phyloP scores from a whole-genome alignment of 306 rosid genomes.

The Cucurbita ficifolia region DNA sequence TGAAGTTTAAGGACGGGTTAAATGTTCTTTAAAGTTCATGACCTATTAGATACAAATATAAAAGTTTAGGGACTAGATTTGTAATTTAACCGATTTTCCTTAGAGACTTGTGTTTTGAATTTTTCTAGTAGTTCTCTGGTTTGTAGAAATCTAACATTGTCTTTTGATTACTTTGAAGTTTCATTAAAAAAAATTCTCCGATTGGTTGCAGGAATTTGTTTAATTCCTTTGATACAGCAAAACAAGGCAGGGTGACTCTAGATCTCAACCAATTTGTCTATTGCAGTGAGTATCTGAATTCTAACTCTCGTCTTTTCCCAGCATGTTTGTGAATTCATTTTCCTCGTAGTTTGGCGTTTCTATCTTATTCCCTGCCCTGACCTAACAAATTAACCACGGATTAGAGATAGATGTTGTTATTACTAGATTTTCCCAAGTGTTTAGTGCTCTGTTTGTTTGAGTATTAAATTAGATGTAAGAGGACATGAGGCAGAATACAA shows the following conservation, averaged over 20 bases:
- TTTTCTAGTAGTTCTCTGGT: neutral
- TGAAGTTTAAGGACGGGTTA: too few relatives aligned
- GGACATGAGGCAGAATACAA: neutral
- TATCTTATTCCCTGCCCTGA: neutral
- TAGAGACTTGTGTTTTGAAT: neutral
- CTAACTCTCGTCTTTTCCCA: neutral
- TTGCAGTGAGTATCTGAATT: slow-evolving; percentile 54
- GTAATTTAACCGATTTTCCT: too few relatives aligned
- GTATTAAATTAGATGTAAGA: neutral
- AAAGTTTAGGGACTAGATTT: too few relatives aligned
- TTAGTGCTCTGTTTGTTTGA: neutral
- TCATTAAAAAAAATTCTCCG: neutral
- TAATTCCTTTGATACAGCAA: slow-evolving; percentile 71
- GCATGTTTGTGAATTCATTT: neutral
- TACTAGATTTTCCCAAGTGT: neutral
- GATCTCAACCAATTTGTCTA: slow-evolving; percentile 89
- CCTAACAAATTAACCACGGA: neutral
- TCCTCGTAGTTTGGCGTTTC: neutral
- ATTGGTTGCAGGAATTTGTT: slow-evolving; percentile 60
- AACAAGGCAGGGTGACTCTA: slow-evolving; percentile 79
- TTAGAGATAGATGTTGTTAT: neutral
- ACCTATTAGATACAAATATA: too few relatives aligned
- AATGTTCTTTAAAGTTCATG: too few relatives aligned
- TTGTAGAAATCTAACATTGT: neutral
- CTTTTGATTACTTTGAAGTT: neutral